Evolutionary conservation across 805 yeast species (phyloP).

Genomic region (Blastobotrys americana): DNA sequence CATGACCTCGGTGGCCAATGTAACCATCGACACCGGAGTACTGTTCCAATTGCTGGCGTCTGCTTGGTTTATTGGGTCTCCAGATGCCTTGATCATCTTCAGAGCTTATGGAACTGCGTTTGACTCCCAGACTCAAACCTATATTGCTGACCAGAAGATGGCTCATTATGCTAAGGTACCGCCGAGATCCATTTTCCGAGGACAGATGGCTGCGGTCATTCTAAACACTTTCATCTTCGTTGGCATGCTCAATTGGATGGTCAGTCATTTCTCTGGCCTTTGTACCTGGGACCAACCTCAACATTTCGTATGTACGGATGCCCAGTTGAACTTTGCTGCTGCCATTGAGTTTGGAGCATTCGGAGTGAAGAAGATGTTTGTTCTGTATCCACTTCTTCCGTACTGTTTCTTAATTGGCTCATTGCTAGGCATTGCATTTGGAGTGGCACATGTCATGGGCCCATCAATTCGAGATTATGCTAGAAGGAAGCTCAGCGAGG

Average conservation of each 20-base stretch:
- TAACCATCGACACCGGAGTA: slow-evolving; percentile 49
- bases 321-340: slow-evolving; percentile 42
- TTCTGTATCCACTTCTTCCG: slow-evolving; percentile 39
- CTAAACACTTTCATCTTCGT: slow-evolving; percentile 27
- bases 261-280: slow-evolving; percentile 31
- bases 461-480: background rate
- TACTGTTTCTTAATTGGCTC: slow-evolving; percentile 42
- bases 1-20: slow-evolving; percentile 54
- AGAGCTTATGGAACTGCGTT: slow-evolving; percentile 26
- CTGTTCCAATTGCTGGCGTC: slow-evolving; percentile 57
- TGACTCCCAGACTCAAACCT: slow-evolving; percentile 29
- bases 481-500: background rate
- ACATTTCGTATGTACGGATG: slow-evolving; percentile 33
- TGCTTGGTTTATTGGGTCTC: slow-evolving; percentile 55
- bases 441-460: slow-evolving; percentile 19
- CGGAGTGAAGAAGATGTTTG: slow-evolving; percentile 37
- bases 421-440: slow-evolving; percentile 25
- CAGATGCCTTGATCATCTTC: slow-evolving; percentile 49
- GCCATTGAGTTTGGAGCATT: slow-evolving; percentile 39
- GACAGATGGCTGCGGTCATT: slow-evolving; percentile 38
- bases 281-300: slow-evolving; percentile 39
- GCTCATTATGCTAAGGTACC: slow-evolving; percentile 39
- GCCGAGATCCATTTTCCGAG: slow-evolving; percentile 37
- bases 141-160: slow-evolving; percentile 46
- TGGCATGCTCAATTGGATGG: slow-evolving; percentile 30